These are phyloP conservation scores for thale cress (Arabidopsis thaliana) DNA, from an alignment of 345 rosid genomes.

Conservation along the genomic window TAIR10.1 NC_003074.8:2016001-2016500, in stretches of 20 bases:
- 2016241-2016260: slow-evolving; percentile 36
- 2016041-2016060: neutral
- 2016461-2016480: slow-evolving; percentile 62
- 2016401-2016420: slow-evolving; percentile 10
- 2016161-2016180: neutral
- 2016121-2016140: neutral
- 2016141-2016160: too few relatives aligned
- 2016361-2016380: neutral
- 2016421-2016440: slow-evolving; percentile 1
- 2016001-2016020: neutral
- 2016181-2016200: neutral
- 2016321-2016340: slow-evolving; percentile 17
- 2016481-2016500: slow-evolving; percentile 64
- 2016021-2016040: neutral
- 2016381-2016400: slow-evolving; percentile 5
- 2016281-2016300: slow-evolving; percentile 38
- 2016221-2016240: neutral
- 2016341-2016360: slow-evolving; percentile 44
- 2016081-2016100: neutral
- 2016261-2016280: slow-evolving; percentile 32
- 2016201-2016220: neutral
- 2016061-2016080: neutral
- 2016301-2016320: slow-evolving; percentile 33
- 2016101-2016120: neutral
- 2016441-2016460: slow-evolving; percentile 49